Base-by-base conservation (phyloP, 2,329 filamentous ascomycete genomes). In the Colletotrichum limetticola region DNA sequence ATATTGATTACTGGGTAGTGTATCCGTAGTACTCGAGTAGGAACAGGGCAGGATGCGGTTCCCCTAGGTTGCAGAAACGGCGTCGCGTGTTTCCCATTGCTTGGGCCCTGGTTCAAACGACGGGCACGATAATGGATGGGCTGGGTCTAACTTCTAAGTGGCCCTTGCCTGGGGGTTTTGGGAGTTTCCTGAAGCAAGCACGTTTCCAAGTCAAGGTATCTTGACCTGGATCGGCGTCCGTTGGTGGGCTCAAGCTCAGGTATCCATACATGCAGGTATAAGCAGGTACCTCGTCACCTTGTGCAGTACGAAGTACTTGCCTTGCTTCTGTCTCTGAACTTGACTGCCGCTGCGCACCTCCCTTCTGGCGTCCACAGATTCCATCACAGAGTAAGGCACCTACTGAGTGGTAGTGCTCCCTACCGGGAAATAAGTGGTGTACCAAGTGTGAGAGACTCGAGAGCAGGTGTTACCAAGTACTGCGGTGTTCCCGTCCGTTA, bases 171-270 rank as follows among this genome's bases (percentile, higher is more conserved):
- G 46, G 68, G 55, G 55, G 24, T 19, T 14, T 14, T 14, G 42
- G 60, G n/a, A 16, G 52, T 22, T 37, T 68, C 26, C n/a, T 62
- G 64, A 71, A 68, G 56, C 68, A 68, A 62, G 64, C 64, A 57
- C 68, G 68, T 68, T 68, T 71, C 64, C 68, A 71, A 68, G 37
- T 42, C 22, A 66, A 70, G 67, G 67, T 66, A 59, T 55, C 67
- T 53, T 8, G 61, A 70, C 67, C 61, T 66, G 37, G 53, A 19
- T 24, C 22, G 32, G 26, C 30, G n/a, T 69, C 35, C 49, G 26
- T n/a, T n/a, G 26, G 37, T 26, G 32, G 28, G 49, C 32, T 62
- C 22, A n/a, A 42, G 35, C n/a, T 42, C 22, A 32, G 46, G 66
- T 68, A 42, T 32, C 46, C n/a, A 19, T 22, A 19, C 55, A 30